These are phyloP conservation scores for Pestalotiopsis sp. DNA, from an alignment of 2,329 filamentous ascomycete genomes.

Conservation along the genomic window DNA sequence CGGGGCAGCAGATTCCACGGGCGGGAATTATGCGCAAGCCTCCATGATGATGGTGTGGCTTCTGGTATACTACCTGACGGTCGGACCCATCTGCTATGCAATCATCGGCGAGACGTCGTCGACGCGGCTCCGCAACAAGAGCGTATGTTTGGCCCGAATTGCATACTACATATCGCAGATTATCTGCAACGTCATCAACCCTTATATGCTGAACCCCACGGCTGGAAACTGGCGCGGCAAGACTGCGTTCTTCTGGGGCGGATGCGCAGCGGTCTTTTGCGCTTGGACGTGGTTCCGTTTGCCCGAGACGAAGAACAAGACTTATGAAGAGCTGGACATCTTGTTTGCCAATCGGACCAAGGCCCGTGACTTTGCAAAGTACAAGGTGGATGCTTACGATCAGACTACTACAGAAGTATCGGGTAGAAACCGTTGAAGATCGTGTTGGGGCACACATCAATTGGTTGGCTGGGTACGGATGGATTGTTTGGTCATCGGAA, in stretches of 20 bases:
- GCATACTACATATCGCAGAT: conserved; percentile 18
- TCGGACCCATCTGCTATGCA: conserved; percentile 17
- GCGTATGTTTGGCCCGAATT: conserved; percentile 16
- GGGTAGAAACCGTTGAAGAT: background rate
- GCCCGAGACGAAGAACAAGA: conserved; percentile 62
- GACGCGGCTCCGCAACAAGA: conserved; percentile 14
- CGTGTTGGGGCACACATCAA: background rate
- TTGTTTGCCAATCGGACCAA: conserved; percentile 35
- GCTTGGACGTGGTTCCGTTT: conserved; percentile 67
- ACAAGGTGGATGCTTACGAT: conserved; percentile 30
- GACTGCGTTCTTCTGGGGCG: conserved; percentile 31
- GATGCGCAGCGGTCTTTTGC: conserved; percentile 53
- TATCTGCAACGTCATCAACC: conserved; percentile 30
- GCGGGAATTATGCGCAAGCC: conserved; percentile 32
- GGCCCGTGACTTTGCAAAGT: conserved; percentile 19
- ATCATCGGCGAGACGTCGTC: conserved; percentile 18
- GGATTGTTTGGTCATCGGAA: background rate
- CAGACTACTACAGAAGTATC: background rate
- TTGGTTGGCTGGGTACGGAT: background rate
- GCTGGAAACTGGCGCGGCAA: conserved; percentile 34
- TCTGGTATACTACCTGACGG: conserved; percentile 15
- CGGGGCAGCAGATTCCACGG: background rate
- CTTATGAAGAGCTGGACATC: conserved; percentile 65
- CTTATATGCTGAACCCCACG: conserved; percentile 33
- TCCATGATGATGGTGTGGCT: conserved; percentile 19